Evolutionary conservation across 2,329 filamentous ascomycete genomes (phyloP).

Genomic region (Diplocarpon rosae): DNA sequence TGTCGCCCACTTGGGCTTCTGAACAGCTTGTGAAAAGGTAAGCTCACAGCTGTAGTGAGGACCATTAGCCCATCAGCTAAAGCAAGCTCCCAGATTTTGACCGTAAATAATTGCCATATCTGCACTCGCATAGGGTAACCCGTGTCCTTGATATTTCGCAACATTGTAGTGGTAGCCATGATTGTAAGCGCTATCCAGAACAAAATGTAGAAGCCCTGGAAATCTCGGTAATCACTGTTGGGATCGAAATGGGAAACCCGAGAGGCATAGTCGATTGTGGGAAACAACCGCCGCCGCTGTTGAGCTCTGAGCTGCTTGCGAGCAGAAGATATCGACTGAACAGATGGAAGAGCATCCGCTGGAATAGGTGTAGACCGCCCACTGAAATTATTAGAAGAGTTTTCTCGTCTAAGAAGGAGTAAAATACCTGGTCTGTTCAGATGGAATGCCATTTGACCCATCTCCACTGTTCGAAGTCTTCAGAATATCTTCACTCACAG

Average conservation of each 20-base stretch:
- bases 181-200: slow-evolving; percentile 97
- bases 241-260: slow-evolving; percentile 95
- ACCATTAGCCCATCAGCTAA: slow-evolving; percentile 83
- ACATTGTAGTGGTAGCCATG: slow-evolving; percentile 90
- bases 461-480: slow-evolving; percentile 6
- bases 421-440: slow-evolving; percentile 23
- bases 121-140: slow-evolving; percentile 74
- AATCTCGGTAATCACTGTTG: slow-evolving; percentile 82
- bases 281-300: slow-evolving; percentile 76
- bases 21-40: slow-evolving; percentile 64
- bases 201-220: slow-evolving; percentile 92
- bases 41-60: slow-evolving; percentile 54
- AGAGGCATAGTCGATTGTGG: slow-evolving; percentile 81
- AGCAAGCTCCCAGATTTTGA: slow-evolving; percentile 80
- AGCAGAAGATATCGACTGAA: slow-evolving; percentile 73
- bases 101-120: slow-evolving; percentile 80
- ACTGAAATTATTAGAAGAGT: slow-evolving; percentile 34
- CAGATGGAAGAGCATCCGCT: slow-evolving; percentile 84
- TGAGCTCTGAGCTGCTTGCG: slow-evolving; percentile 74
- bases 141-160: slow-evolving; percentile 89
- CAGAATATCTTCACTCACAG: slow-evolving; percentile 18
- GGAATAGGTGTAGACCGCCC: slow-evolving; percentile 76
- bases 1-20: slow-evolving; percentile 39
- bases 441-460: slow-evolving; percentile 15
- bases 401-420: neutral